Percentiles rank a stretch among this genome's conserved stretches.
These are phyloP conservation scores for Plasmodiophora brassicae DNA, from an alignment of 208 protist species.

Conservation along the genomic window DNA sequence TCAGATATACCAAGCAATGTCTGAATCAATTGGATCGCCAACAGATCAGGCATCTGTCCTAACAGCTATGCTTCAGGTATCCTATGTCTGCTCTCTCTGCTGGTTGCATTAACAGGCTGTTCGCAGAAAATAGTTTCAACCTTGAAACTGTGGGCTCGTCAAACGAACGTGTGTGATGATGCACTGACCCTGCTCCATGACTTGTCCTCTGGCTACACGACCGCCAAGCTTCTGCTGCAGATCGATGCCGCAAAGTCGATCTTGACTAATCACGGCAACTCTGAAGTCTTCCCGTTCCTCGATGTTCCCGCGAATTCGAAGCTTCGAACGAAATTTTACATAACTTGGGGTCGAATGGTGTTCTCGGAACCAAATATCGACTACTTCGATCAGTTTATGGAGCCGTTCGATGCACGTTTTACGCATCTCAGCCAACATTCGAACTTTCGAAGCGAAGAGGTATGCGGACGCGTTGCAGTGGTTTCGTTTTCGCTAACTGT, in stretches of 20 bases:
- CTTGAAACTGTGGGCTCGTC: not conserved
- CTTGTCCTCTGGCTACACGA: not conserved
- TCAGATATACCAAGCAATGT: not conserved
- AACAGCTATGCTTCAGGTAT: not conserved
- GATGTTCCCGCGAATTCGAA: not conserved
- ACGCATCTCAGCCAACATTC: not conserved
- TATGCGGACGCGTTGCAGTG: not conserved
- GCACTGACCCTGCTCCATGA: not conserved
- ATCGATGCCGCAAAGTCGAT: not conserved
- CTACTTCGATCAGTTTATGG: constrained; percentile 27
- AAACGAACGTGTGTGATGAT: not conserved
- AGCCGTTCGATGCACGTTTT: constrained; percentile 3
- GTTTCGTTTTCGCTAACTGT: not conserved
- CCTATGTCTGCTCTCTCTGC: not conserved
- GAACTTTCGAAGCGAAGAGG: constrained; percentile 1
- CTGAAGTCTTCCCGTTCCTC: not conserved
- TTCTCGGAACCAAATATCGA: not conserved
- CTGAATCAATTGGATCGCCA: not conserved
- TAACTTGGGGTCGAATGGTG: constrained; percentile 13
- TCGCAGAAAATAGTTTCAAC: not conserved
- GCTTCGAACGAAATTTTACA: constrained; percentile 25
- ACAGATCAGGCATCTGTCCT: not conserved
- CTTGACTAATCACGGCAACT: not conserved
- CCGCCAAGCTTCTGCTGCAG: constrained; percentile 1
- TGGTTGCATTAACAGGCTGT: not conserved